phyloP scores from a whole-genome alignment of 202 grass and related monocot species.

The Carex arenaria region DNA sequence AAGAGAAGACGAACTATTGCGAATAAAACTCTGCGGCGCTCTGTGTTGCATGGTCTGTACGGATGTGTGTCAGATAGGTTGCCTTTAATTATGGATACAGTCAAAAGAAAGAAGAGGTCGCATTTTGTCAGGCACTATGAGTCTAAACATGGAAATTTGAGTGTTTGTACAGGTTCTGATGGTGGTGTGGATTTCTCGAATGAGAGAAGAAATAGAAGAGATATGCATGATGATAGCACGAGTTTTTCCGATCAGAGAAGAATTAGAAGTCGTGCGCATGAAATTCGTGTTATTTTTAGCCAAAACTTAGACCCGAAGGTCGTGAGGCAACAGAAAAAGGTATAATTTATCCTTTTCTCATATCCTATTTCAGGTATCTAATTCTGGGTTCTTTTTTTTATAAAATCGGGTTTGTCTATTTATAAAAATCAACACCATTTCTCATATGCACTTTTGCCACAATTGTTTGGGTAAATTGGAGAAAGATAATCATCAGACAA shows the following conservation, averaged over 20 bases:
- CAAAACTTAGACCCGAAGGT: conserved; percentile 57
- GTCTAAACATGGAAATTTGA: conserved; percentile 4
- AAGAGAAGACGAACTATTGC: conserved; percentile 30
- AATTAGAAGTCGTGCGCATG: conserved; percentile 39
- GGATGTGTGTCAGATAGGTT: conserved; percentile 5
- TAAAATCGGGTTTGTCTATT: background rate
- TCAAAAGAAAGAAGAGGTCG: conserved; percentile 20
- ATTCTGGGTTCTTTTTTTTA: background rate
- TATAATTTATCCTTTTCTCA: conserved; percentile 17
- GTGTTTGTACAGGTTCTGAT: background rate
- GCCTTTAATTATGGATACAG: conserved; percentile 18
- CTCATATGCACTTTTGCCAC: background rate
- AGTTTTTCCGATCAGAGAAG: conserved; percentile 16
- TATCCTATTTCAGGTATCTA: background rate
- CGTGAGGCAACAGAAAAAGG: conserved; percentile 67
- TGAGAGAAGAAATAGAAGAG: conserved; percentile 28
- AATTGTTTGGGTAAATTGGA: background rate
- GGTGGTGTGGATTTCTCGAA: background rate
- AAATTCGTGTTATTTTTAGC: conserved; percentile 65
- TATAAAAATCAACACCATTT: background rate
- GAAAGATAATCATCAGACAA: background rate
- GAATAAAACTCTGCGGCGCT: background rate
- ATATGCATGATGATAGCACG: conserved; percentile 16
- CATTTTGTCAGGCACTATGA: background rate
- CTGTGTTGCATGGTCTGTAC: background rate